A percentile compares a stretch with the other conserved stretches of the same genome.
Conservation (phyloP, 805 yeast genomes). For the Jamesozyma piceae region DNA sequence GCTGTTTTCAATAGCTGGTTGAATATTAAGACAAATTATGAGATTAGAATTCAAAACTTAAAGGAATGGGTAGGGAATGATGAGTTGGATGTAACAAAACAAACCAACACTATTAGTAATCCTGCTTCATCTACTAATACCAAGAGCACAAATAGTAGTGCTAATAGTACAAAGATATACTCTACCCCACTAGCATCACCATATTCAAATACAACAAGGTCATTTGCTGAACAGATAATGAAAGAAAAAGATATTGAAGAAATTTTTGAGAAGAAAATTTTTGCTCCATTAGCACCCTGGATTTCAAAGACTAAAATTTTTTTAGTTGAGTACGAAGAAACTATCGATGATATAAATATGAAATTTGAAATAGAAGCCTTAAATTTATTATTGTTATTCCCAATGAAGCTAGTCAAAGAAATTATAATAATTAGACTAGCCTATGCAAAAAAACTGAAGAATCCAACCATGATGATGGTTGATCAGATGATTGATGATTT, state of each 20-base stretch:
- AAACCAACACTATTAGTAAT: neutral
- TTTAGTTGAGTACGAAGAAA: constrained; percentile 48
- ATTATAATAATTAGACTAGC: constrained; percentile 61
- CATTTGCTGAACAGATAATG: constrained; percentile 75
- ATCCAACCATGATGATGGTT: constrained; percentile 91
- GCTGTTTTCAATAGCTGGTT: constrained; percentile 81
- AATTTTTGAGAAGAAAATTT: constrained; percentile 60
- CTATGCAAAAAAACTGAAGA: constrained; percentile 68
- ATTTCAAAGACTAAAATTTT: constrained; percentile 71
- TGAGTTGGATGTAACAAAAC: constrained; percentile 52
- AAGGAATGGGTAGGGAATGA: constrained; percentile 79
- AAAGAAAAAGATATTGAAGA: constrained; percentile 70
- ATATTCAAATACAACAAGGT: constrained; percentile 33
- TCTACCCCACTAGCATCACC: constrained; percentile 31
- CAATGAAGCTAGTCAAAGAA: constrained; percentile 70
- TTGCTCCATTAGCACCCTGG: constrained; percentile 69
- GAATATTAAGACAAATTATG: constrained; percentile 60
- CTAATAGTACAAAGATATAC: constrained; percentile 22
- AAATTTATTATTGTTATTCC: constrained; percentile 60
- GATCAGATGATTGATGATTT: constrained; percentile 89
- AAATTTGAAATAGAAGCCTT: constrained; percentile 64
- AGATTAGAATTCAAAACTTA: constrained; percentile 50
- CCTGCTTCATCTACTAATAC: neutral
- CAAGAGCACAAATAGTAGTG: neutral
- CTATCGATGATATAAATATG: constrained; percentile 58